These are phyloP conservation scores for Jatropha multifida DNA, from an alignment of 441 rosid species.

Conservation along the genomic window DNA sequence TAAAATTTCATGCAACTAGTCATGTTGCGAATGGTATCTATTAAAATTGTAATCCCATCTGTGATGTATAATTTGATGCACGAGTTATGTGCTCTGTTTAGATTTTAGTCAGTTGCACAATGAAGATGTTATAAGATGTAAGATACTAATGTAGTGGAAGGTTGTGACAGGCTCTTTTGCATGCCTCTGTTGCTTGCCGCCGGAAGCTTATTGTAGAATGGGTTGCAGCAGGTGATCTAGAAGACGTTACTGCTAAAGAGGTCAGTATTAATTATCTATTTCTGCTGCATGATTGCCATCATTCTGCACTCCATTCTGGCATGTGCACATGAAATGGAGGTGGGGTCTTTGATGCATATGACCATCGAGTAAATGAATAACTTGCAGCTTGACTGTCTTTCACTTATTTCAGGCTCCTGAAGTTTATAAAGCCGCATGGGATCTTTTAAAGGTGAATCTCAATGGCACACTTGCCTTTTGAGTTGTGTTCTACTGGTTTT, in stretches of 20 bases:
- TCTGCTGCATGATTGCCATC: neutral
- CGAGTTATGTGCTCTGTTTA: neutral
- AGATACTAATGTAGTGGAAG: slow-evolving; percentile 13
- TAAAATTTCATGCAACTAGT: neutral
- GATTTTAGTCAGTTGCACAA: neutral
- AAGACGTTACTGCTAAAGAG: slow-evolving; percentile 50
- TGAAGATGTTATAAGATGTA: slow-evolving; percentile 7
- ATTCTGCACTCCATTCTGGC: neutral
- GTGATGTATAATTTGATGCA: neutral
- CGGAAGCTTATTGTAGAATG: slow-evolving; percentile 67
- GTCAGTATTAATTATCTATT: slow-evolving; percentile 26
- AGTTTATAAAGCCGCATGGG: slow-evolving; percentile 35
- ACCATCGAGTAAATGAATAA: neutral
- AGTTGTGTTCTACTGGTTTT: slow-evolving; percentile 2
- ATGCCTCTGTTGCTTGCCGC: slow-evolving; percentile 69
- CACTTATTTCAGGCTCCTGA: slow-evolving; percentile 29
- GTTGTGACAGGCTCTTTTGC: slow-evolving; percentile 67
- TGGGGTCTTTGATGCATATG: neutral
- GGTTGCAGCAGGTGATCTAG: slow-evolving; percentile 89
- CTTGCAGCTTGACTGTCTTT: slow-evolving; percentile 10
- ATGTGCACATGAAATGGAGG: neutral
- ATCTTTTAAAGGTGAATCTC: slow-evolving; percentile 36
- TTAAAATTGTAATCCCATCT: neutral
- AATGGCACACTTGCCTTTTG: neutral
- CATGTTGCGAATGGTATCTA: neutral